phyloP scores from a whole-genome alignment of 2,329 filamentous ascomycete species.

The Plenodomus biglobosus region DNA sequence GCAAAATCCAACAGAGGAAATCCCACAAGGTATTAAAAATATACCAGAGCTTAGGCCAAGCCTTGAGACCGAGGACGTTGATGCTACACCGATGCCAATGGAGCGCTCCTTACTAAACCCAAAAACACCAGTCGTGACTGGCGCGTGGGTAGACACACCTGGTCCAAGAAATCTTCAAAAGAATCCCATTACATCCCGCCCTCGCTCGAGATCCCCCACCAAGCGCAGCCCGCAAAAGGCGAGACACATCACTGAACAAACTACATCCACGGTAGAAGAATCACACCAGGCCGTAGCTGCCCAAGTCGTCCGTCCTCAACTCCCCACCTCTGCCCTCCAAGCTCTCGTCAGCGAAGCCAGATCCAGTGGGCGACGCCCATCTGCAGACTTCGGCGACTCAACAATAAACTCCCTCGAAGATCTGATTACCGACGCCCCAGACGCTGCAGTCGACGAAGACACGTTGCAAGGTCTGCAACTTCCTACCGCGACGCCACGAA shows the following conservation, averaged over 20 bases:
- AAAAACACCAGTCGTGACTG: conserved; percentile 51
- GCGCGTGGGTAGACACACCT: conserved; percentile 54
- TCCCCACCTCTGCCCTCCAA: conserved; percentile 43
- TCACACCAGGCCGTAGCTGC: neutral
- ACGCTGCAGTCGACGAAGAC: conserved; percentile 36
- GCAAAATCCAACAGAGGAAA: conserved; percentile 11
- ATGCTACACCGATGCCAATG: conserved; percentile 34
- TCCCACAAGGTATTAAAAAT: conserved; percentile 5
- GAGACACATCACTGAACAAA: conserved; percentile 10
- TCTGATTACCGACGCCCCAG: conserved; percentile 39
- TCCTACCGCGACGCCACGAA: conserved; percentile 34
- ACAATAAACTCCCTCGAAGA: conserved; percentile 53
- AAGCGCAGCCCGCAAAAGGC: conserved; percentile 19
- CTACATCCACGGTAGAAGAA: conserved; percentile 4
- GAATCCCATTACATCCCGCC: conserved; percentile 9
- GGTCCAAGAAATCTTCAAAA: conserved; percentile 28
- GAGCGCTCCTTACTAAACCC: conserved; percentile 25
- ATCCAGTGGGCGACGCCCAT: conserved; percentile 16
- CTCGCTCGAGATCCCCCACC: conserved; percentile 21
- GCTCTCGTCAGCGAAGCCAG: conserved; percentile 46
- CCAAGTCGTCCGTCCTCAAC: conserved; percentile 20
- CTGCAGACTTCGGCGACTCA: conserved; percentile 47
- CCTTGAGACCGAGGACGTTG: conserved; percentile 13
- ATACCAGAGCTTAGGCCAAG: conserved; percentile 5
- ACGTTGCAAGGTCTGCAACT: conserved; percentile 35